A percentile compares a stretch with the other conserved stretches of the same genome.
These are phyloP conservation scores for Amanita polypyramis DNA, from an alignment of 768 basidiomycete species.

Conservation along the genomic window DNA sequence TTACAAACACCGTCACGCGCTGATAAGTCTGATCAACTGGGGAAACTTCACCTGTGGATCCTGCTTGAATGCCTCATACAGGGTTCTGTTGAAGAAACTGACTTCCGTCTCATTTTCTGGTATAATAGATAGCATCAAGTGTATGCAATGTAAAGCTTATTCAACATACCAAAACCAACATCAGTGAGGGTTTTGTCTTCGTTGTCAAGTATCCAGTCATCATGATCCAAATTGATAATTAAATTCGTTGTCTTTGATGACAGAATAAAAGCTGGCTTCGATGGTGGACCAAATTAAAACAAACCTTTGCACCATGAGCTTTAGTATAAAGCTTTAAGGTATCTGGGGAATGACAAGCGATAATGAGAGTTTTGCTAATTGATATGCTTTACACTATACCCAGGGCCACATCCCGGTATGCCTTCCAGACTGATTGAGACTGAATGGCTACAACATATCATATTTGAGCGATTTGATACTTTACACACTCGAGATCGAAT, in stretches of 20 bases:
- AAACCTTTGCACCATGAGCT: constrained; percentile 90
- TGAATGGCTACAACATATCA: constrained; percentile 44
- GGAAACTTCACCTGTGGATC: constrained; percentile 64
- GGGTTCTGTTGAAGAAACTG: constrained; percentile 74
- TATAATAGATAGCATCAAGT: not conserved
- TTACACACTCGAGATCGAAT: not conserved
- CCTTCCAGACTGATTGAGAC: constrained; percentile 77
- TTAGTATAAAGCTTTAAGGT: constrained; percentile 90
- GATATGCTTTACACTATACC: constrained; percentile 32
- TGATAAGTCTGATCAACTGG: constrained; percentile 5
- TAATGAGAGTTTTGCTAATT: not conserved
- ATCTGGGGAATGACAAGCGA: constrained; percentile 37
- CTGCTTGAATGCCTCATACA: constrained; percentile 73
- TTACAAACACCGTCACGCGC: constrained; percentile 4
- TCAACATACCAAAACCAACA: constrained; percentile 61
- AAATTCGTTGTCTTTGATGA: constrained; percentile 78
- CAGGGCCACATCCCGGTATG: constrained; percentile 63
- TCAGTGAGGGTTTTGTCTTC: constrained; percentile 55
- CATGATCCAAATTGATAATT: constrained; percentile 95
- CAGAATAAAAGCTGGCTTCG: not conserved
- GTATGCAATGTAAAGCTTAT: not conserved
- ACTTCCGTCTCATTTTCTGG: constrained; percentile 94
- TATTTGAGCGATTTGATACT: not conserved
- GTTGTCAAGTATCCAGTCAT: constrained; percentile 83
- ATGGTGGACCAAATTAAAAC: constrained; percentile 7